phyloP scores from a whole-genome alignment of 495 filamentous ascomycete genomes.

The Tuber calosporum region DNA sequence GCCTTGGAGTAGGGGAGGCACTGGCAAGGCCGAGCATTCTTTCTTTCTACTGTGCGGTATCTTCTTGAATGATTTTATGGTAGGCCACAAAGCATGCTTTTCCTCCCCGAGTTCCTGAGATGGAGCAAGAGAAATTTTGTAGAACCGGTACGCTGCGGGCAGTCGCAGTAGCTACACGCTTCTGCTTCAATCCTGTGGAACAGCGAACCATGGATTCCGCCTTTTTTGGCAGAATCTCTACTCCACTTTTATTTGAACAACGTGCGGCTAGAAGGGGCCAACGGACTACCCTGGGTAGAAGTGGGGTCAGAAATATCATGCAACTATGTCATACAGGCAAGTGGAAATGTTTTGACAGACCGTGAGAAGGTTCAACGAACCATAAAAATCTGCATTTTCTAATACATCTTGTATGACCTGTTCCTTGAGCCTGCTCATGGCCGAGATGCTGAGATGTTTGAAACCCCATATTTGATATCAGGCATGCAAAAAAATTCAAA shows the following conservation, averaged over 20 bases:
- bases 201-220: no score
- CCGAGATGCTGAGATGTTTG: not conserved
- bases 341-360: not conserved
- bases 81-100: no score
- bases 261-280: not conserved
- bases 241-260: not conserved
- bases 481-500: not conserved
- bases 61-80: no score
- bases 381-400: not conserved
- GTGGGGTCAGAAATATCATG: not conserved
- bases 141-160: not conserved
- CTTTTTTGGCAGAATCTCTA: not conserved
- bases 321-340: not conserved
- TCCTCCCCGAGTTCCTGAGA: no score
- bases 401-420: not conserved
- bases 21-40: no score
- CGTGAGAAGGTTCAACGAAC: not conserved
- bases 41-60: no score
- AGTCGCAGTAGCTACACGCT: not conserved
- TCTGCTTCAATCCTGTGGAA: not conserved
- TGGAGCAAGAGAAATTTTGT: not conserved
- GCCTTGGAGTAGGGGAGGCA: not conserved
- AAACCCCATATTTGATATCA: not conserved
- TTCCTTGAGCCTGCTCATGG: no score
- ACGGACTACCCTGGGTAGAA: not conserved